Conservation (phyloP, 768 basidiomycete genomes). For the Strobilomyces confusus region DNA sequence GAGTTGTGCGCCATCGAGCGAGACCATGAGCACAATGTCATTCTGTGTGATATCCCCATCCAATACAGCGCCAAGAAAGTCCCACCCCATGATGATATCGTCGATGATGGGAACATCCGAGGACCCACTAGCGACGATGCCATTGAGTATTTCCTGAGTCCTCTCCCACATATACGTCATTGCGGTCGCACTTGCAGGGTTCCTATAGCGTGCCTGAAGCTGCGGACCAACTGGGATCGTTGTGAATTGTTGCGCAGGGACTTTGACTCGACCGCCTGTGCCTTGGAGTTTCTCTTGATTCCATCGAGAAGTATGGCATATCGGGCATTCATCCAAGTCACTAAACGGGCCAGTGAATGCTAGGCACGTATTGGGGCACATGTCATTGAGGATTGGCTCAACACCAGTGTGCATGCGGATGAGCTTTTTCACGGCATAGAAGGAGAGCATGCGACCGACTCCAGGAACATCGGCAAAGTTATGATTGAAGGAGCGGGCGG, state of each 20-base stretch:
- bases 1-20: background rate
- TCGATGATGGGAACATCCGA: background rate
- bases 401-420: conserved; percentile 25
- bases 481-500: background rate
- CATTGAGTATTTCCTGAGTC: background rate
- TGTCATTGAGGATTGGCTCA: conserved; percentile 32
- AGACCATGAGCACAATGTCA: background rate
- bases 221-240: conserved; percentile 41
- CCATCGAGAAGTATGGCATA: conserved; percentile 32
- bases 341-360: conserved; percentile 39
- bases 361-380: conserved; percentile 41
- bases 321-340: conserved; percentile 23
- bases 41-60: background rate
- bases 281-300: conserved; percentile 4
- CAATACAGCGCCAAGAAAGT: background rate
- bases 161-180: conserved; percentile 22
- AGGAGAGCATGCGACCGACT: background rate
- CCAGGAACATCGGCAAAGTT: background rate
- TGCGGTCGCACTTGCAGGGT: background rate
- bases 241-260: conserved; percentile 30
- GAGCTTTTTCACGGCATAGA: conserved; percentile 7
- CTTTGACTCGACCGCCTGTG: conserved; percentile 4
- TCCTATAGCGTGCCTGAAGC: conserved; percentile 9
- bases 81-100: background rate
- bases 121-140: background rate